Evolutionary conservation across 352 stramenopile genomes (phyloP).

Genomic region (Elongisporangium undulatum): DNA sequence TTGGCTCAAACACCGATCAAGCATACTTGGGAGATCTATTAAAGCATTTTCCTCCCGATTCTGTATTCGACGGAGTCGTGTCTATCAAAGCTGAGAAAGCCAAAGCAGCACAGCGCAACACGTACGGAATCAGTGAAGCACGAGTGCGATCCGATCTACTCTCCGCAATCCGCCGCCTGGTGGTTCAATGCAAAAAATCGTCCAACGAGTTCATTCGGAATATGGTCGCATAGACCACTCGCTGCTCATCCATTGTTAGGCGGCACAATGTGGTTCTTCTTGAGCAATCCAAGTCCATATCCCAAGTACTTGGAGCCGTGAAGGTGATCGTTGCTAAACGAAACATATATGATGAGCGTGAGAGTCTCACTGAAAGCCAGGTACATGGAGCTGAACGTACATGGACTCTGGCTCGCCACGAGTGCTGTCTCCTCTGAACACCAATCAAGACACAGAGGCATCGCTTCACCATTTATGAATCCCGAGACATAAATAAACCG

Average conservation of each 20-base stretch:
- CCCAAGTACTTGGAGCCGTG: slow-evolving; percentile 71
- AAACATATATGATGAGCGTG: background rate
- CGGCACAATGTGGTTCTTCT: slow-evolving; percentile 61
- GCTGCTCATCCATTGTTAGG: slow-evolving; percentile 24
- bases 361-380: background rate
- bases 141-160: slow-evolving; percentile 47
- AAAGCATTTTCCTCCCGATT: background rate
- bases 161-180: slow-evolving; percentile 35
- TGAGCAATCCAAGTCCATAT: slow-evolving; percentile 70
- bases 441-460: slow-evolving; percentile 3
- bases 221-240: background rate
- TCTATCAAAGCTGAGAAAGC: background rate
- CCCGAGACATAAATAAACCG: background rate
- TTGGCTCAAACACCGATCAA: background rate
- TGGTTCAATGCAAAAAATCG: slow-evolving; percentile 29
- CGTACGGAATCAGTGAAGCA: slow-evolving; percentile 48
- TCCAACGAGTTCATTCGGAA: slow-evolving; percentile 12
- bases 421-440: slow-evolving; percentile 10
- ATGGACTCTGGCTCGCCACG: slow-evolving; percentile 13
- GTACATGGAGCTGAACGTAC: slow-evolving; percentile 12
- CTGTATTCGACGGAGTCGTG: background rate
- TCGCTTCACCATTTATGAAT: background rate
- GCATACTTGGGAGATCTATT: background rate
- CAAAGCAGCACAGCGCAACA: slow-evolving; percentile 5
- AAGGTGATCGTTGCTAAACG: slow-evolving; percentile 28